Base-by-base conservation (phyloP, 2,329 filamentous ascomycete species). In the Bipolaris bicolor region DNA sequence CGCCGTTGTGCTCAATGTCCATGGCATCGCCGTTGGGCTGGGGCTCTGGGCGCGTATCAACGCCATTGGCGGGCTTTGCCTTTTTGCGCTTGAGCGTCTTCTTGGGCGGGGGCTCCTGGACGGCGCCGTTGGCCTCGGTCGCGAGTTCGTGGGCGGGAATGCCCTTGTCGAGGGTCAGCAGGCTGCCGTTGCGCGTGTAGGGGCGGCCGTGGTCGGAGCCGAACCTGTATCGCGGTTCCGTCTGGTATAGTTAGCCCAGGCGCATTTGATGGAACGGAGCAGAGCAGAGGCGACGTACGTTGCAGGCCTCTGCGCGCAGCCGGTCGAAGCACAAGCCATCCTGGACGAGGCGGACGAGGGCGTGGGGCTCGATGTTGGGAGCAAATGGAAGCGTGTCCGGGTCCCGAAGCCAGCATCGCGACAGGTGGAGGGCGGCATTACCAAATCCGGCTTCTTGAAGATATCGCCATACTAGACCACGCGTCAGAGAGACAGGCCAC, bases 301-400 rank as follows among this genome's bases (percentile, higher is more conserved):
- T 66, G 47, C 62, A 69, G 16, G 73, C 71, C 52, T 76, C 68
- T 18, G 76, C 72, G 60, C 76, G 74, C 55, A 78, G 65, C 57
- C 79, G 74, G 65, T 83, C 81, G 57, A 81, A 76, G 63, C 72
- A 77, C 44, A 89, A 76, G 52, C 86, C 87, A 69, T 88, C 86
- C 68, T 89, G 87, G 33, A 89, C 83, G 51, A 89, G 78, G 43
- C 82, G 80, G 44, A 89, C 79, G 57, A 89, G 78, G 36, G 85
- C 83, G 69, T 86, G 83, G 34, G 83, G 81, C 66, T 81, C 82
- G 67, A 88, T 84, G 65, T 82, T 80, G 45, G 79, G 80, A 56
- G 86, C 85, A 75, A 88, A 88, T 18, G 86, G 84, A 45, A 88
- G 79, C 65, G 76, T 78, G 66, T 88, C 84, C 52, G 85, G 85